Conservation (phyloP, 2,329 filamentous ascomycete genomes). For the Cryphonectria nitschkei region DNA sequence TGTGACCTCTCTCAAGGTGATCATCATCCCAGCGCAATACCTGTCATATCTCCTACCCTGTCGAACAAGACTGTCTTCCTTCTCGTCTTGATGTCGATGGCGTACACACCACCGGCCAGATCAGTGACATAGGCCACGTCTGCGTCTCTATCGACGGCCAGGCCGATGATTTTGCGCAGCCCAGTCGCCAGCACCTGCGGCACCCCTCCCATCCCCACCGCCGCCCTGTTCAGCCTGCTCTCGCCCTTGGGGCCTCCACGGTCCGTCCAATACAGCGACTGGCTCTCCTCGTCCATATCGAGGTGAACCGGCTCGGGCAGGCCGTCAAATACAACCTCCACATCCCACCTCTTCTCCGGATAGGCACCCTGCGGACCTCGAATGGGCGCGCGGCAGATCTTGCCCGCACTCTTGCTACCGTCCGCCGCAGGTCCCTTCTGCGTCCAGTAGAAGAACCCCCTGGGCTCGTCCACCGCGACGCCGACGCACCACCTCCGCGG, state of each 20-base stretch:
- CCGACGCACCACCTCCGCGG: conserved; percentile 57
- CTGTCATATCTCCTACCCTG: conserved; percentile 18
- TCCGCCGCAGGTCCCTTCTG: conserved; percentile 61
- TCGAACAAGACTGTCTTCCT: conserved; percentile 22
- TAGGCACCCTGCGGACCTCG: conserved; percentile 40
- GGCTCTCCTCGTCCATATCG: conserved; percentile 51
- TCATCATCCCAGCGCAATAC: conserved; percentile 20
- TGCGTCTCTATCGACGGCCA: conserved; percentile 20
- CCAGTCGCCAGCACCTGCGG: conserved; percentile 23
- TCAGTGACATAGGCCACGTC: conserved; percentile 26
- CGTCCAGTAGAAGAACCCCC: conserved; percentile 57
- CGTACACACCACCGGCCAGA: conserved; percentile 23
- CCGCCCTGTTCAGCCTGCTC: conserved; percentile 53
- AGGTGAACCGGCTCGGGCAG: conserved; percentile 63
- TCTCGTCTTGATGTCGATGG: conserved; percentile 24
- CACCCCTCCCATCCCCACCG: conserved; percentile 21
- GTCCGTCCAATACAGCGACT: conserved; percentile 63
- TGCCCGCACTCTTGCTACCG: conserved; percentile 42
- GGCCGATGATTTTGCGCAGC: conserved; percentile 24
- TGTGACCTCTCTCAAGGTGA: neutral
- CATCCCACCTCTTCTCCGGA: conserved; percentile 41
- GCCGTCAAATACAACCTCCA: conserved; percentile 45
- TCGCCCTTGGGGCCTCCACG: conserved; percentile 60
- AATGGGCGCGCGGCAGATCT: conserved; percentile 56
- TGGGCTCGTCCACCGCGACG: conserved; percentile 49